phyloP scores from a whole-genome alignment of 805 yeast species.

The Saturnispora saitoi region DNA sequence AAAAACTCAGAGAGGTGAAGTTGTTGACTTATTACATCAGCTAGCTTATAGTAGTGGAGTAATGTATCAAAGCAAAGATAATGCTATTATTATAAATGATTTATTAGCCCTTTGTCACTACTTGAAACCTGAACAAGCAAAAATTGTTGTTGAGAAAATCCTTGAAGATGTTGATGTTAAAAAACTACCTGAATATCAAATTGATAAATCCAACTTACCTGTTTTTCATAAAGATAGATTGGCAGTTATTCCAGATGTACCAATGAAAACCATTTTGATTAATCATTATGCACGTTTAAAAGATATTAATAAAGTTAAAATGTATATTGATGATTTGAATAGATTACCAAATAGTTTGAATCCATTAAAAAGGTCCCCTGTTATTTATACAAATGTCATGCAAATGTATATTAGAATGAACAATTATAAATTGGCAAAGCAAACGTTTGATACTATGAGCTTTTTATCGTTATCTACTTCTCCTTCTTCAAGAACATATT shows the following conservation, averaged over 20 bases:
- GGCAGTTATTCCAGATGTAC: constrained; percentile 26
- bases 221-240: not conserved
- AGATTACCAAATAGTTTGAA: constrained; percentile 9
- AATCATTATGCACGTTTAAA: constrained; percentile 35
- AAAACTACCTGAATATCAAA: not conserved
- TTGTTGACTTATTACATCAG: constrained; percentile 31
- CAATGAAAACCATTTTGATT: constrained; percentile 37
- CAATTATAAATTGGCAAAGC: constrained; percentile 53
- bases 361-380: constrained; percentile 16
- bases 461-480: constrained; percentile 56
- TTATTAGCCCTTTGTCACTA: constrained; percentile 29
- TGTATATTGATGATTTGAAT: constrained; percentile 28
- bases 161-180: constrained; percentile 21
- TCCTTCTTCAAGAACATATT: constrained; percentile 64
- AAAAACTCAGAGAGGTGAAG: constrained; percentile 24
- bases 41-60: constrained; percentile 24
- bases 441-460: constrained; percentile 78
- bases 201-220: not conserved
- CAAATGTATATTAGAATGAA: constrained; percentile 49
- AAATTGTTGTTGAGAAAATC: constrained; percentile 27
- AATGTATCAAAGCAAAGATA: constrained; percentile 9
- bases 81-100: constrained; percentile 30
- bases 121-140: constrained; percentile 16
- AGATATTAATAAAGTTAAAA: constrained; percentile 33
- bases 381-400: constrained; percentile 47